Base-by-base conservation (phyloP, 208 protist species). In the Acanthamoeba triangularis region DNA sequence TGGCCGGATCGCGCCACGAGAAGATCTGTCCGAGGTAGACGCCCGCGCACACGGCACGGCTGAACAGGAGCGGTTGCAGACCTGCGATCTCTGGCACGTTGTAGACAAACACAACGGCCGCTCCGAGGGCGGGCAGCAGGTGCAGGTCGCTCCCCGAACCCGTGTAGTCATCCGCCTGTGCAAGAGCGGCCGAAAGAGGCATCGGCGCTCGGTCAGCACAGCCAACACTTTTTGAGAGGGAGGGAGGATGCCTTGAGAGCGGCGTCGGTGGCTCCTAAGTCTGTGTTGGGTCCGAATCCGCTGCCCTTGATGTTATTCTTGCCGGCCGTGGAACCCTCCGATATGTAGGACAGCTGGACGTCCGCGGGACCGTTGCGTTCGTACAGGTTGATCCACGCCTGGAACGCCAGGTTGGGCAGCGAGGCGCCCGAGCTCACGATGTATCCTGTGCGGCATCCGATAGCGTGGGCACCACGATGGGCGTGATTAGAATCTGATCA, bases 11-110 rank as follows among this genome's bases (percentile, higher is more conserved):
- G 41, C 35, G 13, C 87, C 87, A 93, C 37, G 8, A 30, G 7
- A 28, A 23, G 49, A 93, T 93, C 23, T 93, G 49, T 2, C 87
- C 87, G 8, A 93, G 61, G 44, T 74, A 93, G 33, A 93, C 74
- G 6, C 28, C 54, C 10, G 87, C 87, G 25, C 88, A 5, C 8
- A 93, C 63, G 2, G 6, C 30, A 5, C 54, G 33, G 30, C 61
- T 93, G 20, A 93, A n/a, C 54, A 93, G 8, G 33, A 93, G 54
- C 20, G 54, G 87, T 10, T 8, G 61, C 5, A 11, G n/a, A 4
- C 56, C 23, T 2, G 13, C 28, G 11, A 93, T 8, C 30, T 65
- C 61, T 3, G 87, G 87, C 7, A 93, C 18, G 78, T 87, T 87
- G 41, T 63, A 87, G 44, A 61, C 47, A 28, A 30, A 44, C 13